These are phyloP conservation scores for Pestalotiopsis fici DNA, from an alignment of 2,329 filamentous ascomycete genomes.

Conservation along the genomic window DNA sequence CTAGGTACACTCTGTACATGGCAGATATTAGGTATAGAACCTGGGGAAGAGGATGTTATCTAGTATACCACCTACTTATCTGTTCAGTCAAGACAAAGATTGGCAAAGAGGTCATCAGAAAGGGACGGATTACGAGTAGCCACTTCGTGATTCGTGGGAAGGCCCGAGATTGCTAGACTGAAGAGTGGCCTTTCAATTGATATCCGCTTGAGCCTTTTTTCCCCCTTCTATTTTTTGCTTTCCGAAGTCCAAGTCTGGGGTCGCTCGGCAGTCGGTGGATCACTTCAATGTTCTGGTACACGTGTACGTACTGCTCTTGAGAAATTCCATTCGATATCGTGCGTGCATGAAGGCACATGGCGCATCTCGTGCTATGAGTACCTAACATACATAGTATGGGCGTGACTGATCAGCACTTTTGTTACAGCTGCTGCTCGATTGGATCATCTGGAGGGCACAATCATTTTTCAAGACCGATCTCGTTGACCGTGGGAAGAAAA, in stretches of 20 bases:
- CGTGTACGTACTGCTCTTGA: not conserved
- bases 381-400: not conserved
- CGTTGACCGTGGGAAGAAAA: not conserved
- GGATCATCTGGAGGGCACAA: not conserved
- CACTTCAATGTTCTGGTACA: not conserved
- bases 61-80: not conserved
- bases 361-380: too few relatives aligned
- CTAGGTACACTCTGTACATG: not conserved
- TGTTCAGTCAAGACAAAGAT: not conserved
- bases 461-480: not conserved
- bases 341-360: too few relatives aligned
- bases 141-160: slow-evolving; percentile 2
- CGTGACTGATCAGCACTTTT: not conserved
- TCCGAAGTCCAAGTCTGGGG: not conserved
- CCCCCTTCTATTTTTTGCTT: too few relatives aligned
- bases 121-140: not conserved
- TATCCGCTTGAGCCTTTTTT: not conserved
- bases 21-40: not conserved
- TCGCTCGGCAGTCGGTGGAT: not conserved
- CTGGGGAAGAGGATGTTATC: not conserved
- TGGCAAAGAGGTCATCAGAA: not conserved
- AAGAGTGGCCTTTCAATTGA: not conserved
- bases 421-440: not conserved
- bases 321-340: not conserved
- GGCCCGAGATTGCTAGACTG: not conserved